phyloP scores from a whole-genome alignment of 352 stramenopile genomes.

The Saprolegnia diclina region DNA sequence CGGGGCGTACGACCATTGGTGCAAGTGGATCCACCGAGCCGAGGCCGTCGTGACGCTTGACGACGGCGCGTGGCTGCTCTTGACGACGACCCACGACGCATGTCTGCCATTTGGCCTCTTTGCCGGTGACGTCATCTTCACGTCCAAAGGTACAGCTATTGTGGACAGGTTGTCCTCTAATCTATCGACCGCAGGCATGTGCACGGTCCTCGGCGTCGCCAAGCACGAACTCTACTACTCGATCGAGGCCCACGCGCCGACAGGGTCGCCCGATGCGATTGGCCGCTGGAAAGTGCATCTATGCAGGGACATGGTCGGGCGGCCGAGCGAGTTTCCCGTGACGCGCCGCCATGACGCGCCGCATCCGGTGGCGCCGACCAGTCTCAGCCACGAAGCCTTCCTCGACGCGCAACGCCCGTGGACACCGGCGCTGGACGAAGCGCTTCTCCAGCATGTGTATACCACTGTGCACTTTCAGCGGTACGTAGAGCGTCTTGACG shows the following conservation, averaged over 20 bases:
- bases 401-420: conserved; percentile 18
- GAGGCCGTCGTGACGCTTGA: background rate
- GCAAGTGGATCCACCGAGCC: background rate
- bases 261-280: conserved; percentile 8
- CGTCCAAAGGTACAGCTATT: conserved; percentile 38
- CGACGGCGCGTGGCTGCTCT: background rate
- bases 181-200: conserved; percentile 26
- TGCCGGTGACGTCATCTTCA: conserved; percentile 54
- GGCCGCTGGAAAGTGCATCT: conserved; percentile 45
- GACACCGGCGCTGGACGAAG: conserved; percentile 29
- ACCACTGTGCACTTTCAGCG: conserved; percentile 36
- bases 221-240: conserved; percentile 63
- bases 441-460: conserved; percentile 33
- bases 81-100: conserved; percentile 39
- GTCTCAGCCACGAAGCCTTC: background rate
- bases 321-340: conserved; percentile 42
- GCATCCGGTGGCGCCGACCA: background rate
- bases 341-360: conserved; percentile 6
- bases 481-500: conserved; percentile 9
- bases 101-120: conserved; percentile 34
- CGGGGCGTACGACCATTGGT: too few relatives aligned
- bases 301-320: conserved; percentile 44
- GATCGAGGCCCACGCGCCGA: background rate
- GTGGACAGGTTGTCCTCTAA: too few relatives aligned
- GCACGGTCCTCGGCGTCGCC: conserved; percentile 47